These are phyloP conservation scores for Benincasa hispida DNA, from an alignment of 306 rosid genomes.

Conservation along the genomic window DNA sequence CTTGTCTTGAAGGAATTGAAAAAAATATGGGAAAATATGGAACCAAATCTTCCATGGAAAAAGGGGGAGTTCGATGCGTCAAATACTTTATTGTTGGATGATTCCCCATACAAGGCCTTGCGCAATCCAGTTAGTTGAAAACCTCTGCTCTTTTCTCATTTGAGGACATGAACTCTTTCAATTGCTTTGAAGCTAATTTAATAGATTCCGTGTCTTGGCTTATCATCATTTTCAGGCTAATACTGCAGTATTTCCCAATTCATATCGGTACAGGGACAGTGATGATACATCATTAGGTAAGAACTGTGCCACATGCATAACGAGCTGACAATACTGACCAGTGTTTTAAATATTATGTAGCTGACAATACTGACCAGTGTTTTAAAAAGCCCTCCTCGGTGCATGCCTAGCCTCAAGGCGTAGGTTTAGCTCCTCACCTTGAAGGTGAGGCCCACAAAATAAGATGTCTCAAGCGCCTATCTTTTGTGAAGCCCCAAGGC, in stretches of 20 bases:
- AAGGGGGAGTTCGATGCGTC: slow-evolving; percentile 65
- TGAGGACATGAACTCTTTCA: neutral
- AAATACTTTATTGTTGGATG: slow-evolving; percentile 78
- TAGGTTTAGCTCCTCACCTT: too few relatives aligned
- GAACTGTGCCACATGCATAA: neutral
- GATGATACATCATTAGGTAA: slow-evolving; percentile 62
- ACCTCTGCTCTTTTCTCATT: slow-evolving; percentile 7
- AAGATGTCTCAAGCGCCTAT: too few relatives aligned
- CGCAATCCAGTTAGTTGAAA: slow-evolving; percentile 65
- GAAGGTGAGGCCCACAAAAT: too few relatives aligned
- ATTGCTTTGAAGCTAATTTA: neutral
- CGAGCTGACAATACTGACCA: too few relatives aligned
- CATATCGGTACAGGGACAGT: slow-evolving; percentile 31
- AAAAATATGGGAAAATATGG: slow-evolving; percentile 62
- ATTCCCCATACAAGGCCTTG: slow-evolving; percentile 83
- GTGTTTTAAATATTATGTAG: too few relatives aligned
- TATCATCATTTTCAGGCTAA: slow-evolving; percentile 35
- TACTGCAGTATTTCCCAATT: slow-evolving; percentile 61
- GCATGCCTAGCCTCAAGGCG: too few relatives aligned
- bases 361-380: too few relatives aligned
- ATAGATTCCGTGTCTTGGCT: neutral
- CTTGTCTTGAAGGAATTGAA: slow-evolving; percentile 64
- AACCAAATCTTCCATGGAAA: slow-evolving; percentile 57
- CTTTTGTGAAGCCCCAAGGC: too few relatives aligned
- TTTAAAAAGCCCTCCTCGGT: too few relatives aligned